Evolutionary conservation across 352 stramenopile genomes (phyloP).

Genomic region (Pythium angustatum): DNA sequence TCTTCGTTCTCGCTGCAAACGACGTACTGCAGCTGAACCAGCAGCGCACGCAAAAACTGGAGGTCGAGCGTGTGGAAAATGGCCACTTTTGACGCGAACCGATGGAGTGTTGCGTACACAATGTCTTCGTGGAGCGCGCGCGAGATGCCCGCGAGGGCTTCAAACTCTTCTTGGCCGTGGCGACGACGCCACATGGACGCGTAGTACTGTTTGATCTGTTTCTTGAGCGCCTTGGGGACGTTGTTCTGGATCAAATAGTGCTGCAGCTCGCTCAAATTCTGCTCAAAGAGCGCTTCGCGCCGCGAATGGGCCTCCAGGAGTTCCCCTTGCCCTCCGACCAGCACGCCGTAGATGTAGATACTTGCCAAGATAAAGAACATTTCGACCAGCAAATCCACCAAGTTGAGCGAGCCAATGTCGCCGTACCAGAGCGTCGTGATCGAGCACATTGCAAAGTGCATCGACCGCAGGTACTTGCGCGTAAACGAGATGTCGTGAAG

Average conservation of each 20-base stretch:
- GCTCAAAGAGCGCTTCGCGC: slow-evolving; percentile 58
- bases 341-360: slow-evolving; percentile 73
- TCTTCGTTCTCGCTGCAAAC: slow-evolving; percentile 67
- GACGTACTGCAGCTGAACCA: slow-evolving; percentile 59
- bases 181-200: slow-evolving; percentile 56
- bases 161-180: slow-evolving; percentile 57
- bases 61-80: slow-evolving; percentile 57
- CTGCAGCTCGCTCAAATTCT: slow-evolving; percentile 64
- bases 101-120: slow-evolving; percentile 48
- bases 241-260: slow-evolving; percentile 73
- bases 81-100: slow-evolving; percentile 51
- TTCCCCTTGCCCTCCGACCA: slow-evolving; percentile 61
- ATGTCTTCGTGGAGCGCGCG: slow-evolving; percentile 60
- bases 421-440: slow-evolving; percentile 76
- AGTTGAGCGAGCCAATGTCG: slow-evolving; percentile 70
- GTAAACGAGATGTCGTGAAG: slow-evolving; percentile 37
- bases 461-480: slow-evolving; percentile 65
- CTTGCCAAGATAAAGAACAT: slow-evolving; percentile 56
- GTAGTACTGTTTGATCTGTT: slow-evolving; percentile 77
- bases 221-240: slow-evolving; percentile 61
- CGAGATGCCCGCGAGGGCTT: slow-evolving; percentile 47
- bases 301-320: slow-evolving; percentile 47
- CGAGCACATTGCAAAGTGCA: slow-evolving; percentile 63
- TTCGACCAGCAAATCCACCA: slow-evolving; percentile 57
- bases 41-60: slow-evolving; percentile 58